Conservation (phyloP, 257 asterid genomes). For the Solanum chaucha region DNA sequence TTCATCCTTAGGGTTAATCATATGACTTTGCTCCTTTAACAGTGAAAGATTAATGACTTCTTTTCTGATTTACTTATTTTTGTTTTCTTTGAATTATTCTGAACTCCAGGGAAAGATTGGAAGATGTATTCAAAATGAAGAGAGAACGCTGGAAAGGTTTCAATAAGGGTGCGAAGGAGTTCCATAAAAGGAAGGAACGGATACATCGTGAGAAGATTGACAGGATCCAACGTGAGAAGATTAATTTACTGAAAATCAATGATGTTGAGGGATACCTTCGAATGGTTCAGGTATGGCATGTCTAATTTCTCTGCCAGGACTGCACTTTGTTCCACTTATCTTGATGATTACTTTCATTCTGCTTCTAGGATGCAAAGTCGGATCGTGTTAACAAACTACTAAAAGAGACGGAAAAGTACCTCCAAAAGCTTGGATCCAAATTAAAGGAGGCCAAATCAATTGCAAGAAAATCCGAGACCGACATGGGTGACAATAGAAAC, state of each 20-base stretch:
- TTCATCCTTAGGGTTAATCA: background rate
- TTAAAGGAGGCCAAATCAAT: slow-evolving; percentile 75
- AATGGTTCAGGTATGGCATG: slow-evolving; percentile 80
- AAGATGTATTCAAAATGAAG: slow-evolving; percentile 80
- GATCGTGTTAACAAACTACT: slow-evolving; percentile 86
- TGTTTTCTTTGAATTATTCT: slow-evolving; percentile 1
- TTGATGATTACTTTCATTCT: slow-evolving; percentile 9
- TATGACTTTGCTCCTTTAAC: slow-evolving; percentile 2
- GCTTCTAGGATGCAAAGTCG: slow-evolving; percentile 87
- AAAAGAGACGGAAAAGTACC: slow-evolving; percentile 96
- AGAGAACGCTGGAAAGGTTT: slow-evolving; percentile 96
- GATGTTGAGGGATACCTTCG: slow-evolving; percentile 99
- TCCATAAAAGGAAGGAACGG: slow-evolving; percentile 95
- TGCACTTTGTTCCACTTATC: background rate
- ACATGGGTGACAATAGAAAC: slow-evolving; percentile 47
- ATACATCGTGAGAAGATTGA: slow-evolving; percentile 96
- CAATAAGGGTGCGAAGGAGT: slow-evolving; percentile 77
- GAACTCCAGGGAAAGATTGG: slow-evolving; percentile 76
- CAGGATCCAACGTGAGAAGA: slow-evolving; percentile 98
- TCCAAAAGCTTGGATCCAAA: slow-evolving; percentile 87
- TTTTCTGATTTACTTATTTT: background rate
- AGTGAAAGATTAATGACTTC: background rate
- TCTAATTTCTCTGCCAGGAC: background rate
- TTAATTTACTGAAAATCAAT: slow-evolving; percentile 87
- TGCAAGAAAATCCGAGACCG: slow-evolving; percentile 67